Base-by-base conservation (phyloP, 2,329 filamentous ascomycete genomes). In the Zymoseptoria passerinii region DNA sequence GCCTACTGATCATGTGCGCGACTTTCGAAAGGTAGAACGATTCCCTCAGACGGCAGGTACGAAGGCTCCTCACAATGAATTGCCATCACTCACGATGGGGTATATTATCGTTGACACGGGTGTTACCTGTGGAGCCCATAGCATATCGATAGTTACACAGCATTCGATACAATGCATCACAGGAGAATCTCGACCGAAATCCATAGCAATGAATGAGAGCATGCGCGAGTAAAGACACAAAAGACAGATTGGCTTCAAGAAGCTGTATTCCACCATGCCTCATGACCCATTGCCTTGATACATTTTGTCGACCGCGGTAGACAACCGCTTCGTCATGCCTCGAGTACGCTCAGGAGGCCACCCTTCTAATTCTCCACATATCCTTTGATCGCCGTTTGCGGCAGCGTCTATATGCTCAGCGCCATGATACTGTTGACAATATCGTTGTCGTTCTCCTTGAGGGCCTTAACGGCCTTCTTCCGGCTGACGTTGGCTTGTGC, bases 381-480 rank as follows among this genome's bases (percentile, higher is more conserved):
- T 40, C 28, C 28, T n/a, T 35, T 8, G 28, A 28, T 53, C 27
- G 28, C n/a, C n/a, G 27, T 35, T 10, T 19, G 28, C 51, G 51
- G 29, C 51, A 40, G 40, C 23, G 23, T 8, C 60, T 65, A 81
- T 79, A 80, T 80, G 72, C 78, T 81, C 64, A 99, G 81, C 69
- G 92, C 92, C 94, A 99, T 99, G 81, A 99, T 99, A 71, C 94
- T 96, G 84, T 99, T 99, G 82, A 99, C 94, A 80, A 99, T 99
- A 76, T 99, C 94, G 73, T 97, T 96, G 80, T 97, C 92, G 75
- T 99, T 99, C 82, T 97, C 94, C 82, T 91, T 92, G 74, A 99
- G 83, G 58, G 95, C 94, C 81, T 97, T 99, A 81, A 99, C 85
- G 62, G 94, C 94, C 86, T 97, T 97, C 81, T 95, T 96, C 77